Evolutionary conservation across 2,329 filamentous ascomycete species (phyloP), one percentile per base, ranked within the genome.

Genomic region (Arthrobotrys sinensis): DNA sequence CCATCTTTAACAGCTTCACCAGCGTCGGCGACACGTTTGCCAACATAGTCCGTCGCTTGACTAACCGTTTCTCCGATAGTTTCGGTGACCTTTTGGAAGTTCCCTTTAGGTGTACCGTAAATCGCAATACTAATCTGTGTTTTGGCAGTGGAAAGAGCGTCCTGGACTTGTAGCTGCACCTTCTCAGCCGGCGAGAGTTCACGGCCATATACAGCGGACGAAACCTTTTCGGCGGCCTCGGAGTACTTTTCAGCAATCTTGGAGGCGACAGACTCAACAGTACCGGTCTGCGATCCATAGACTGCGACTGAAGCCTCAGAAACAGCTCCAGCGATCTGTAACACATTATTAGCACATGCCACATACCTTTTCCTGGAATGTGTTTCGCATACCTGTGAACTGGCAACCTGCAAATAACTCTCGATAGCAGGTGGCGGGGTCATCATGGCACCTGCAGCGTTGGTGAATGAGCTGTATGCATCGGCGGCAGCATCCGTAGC

Each of bases 351-450:
- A 73, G 63, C 16, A 43, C 28, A n/a, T 14, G 7, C 1, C n/a
- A 40, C 4, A 36, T 60, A 55, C 3, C 19, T 28, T 7, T 24
- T 57, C 34, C 5, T 28, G 8, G n/a, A 28, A 2, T 19, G 43
- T 32, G n/a, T 5, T 57, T 4, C 2, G 63, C 89, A 86, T 48
- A 91, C 84, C 79, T 89, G 88, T 10, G 87, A 86, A 68, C 86
- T 88, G 12, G 88, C 88, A n/a, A 87, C 85, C 34, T 87, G 86
- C 28, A 91, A 83, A 53, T 90, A 88, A 10, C 86, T 86, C 80
- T 91, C 88, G 19, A 91, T 83, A 12, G 86, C 85, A 36, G 89
- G 87, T 2, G 89, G 88, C 24, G 89, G 87, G 1, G 89, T 89
- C 81, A 89, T 89, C 16, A 87, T 84, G 4, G 86, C 85, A 57